Base-by-base conservation (phyloP, 176 grass and related monocot genomes). In the Otatea glauca region DNA sequence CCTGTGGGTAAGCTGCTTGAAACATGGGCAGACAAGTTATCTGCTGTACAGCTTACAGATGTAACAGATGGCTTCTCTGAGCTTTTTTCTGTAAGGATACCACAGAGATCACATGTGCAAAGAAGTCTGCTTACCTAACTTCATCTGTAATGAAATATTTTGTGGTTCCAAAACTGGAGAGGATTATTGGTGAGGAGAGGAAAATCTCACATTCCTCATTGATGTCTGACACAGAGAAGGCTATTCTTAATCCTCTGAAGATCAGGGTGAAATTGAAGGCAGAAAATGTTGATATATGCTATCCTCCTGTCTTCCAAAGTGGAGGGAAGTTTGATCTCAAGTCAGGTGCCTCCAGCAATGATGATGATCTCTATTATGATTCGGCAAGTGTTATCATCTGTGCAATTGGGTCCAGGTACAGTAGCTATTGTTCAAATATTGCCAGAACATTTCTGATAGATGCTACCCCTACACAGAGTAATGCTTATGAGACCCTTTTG, bases 241-340 rank as follows among this genome's bases (percentile, higher is more conserved):
- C 78, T 70, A 98, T 95, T 87, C 89, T 93, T 76, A 87, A 95
- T 16, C 93, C 93, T 74, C 45, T 94, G 47, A 98, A 81, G 83
- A 83, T 94, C 49, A 95, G 92, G 68, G 91, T 95, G 24, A 95
- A 98, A 72, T 51, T 98, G 64, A 98, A 95, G 55, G 65, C 89
- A 65, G 93, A 93, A 54, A 93, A 98, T 84, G 88, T 98, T 89
- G 96, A 93, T 44, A 98, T 95, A 84, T 98, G 96, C 63, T 95
- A 95, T 70, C 91, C 93, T 75, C 96, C 93, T 29, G 89, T 98
- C 42, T 98, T 98, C 78, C 93, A 98, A 79, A 93, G 92, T 77
- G 96, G 96, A 42, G 93, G 96, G 7, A 92, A 94, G 88, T 98
- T 95, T 69, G 96, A 98, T 86, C 89, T 98, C 25, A 88, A 82